Base-by-base conservation (phyloP, 331 rosid species). In the Pyracantha coccinea region DNA sequence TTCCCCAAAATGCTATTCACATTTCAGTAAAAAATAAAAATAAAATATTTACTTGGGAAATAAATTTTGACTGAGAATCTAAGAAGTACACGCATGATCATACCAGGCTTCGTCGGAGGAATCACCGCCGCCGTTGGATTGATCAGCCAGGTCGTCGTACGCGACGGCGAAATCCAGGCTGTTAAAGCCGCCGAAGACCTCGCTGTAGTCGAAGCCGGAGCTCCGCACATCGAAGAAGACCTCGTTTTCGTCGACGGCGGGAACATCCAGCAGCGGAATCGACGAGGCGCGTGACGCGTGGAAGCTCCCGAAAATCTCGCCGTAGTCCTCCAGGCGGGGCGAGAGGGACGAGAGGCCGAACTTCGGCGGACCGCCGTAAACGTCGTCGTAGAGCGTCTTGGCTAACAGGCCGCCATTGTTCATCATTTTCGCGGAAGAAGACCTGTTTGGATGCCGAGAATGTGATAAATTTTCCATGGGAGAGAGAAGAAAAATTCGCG, bases 321-420 rank as follows among this genome's bases (percentile, higher is more conserved):
- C 29, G 79, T 95, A 95, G 90, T 95, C 99, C 84, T 95, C 99
- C 35, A 84, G 78, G 32, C 99, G 91, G 12, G 99, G 99, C 8
- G 97, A 92, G 73, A 95, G 92, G 11, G 78, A 68, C 21, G 93
- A 73, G 63, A 75, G 89, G 15, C 87, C 88, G 69, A 89, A 90
- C 91, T 80, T 92, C 24, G 92, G 93, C 10, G 96, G 93, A 21
- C 91, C 97, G n/a, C 97, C 96, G 71, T 95, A 88, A 4, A 95
- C 93, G 82, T 92, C 97, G 78, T 95, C 96, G 87, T 89, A 95
- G 7, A 90, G 76, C 38, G 81, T 73, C 78, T 85, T 84, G 7
- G 80, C 70, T 5, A 83, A 75, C 14, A 84, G 79, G 50, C 81
- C 76, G 1, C 83, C 90, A 71, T 74, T 80, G 79, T 69, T 79